Evolutionary conservation across 495 filamentous ascomycete species (phyloP).

Genomic region (Penicillium salamii): DNA sequence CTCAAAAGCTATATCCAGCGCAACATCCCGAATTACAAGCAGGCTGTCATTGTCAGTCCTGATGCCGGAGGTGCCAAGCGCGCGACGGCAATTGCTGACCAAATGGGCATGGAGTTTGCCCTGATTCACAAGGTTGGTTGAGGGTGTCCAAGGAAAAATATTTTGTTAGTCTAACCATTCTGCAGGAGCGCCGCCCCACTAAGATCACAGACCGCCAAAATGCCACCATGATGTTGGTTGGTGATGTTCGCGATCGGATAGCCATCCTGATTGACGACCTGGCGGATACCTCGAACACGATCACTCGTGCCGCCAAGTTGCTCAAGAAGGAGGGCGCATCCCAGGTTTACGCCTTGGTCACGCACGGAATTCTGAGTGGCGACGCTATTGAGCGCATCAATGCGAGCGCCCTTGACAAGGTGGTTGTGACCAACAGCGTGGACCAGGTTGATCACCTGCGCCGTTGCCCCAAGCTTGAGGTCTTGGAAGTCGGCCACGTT

Average conservation of each 20-base stretch:
- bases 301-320: constrained; percentile 94
- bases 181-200: constrained; percentile 91
- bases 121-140: constrained; percentile 90
- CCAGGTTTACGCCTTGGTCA: constrained; percentile 84
- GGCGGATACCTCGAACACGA: constrained; percentile 93
- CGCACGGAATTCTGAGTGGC: constrained; percentile 90
- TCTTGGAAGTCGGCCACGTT: constrained; percentile 85
- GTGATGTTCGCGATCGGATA: constrained; percentile 75
- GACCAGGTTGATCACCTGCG: constrained; percentile 78
- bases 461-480: constrained; percentile 80
- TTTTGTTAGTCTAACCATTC: not conserved
- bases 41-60: constrained; percentile 90
- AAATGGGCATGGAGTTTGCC: constrained; percentile 87
- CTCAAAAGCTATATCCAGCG: constrained; percentile 87
- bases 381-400: constrained; percentile 95
- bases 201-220: constrained; percentile 91
- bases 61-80: constrained; percentile 96
- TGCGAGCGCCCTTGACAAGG: constrained; percentile 80
- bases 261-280: constrained; percentile 93
- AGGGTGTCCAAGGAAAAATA: constrained; percentile 12
- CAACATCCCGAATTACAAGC: constrained; percentile 79
- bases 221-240: constrained; percentile 98
- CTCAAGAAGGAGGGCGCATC: constrained; percentile 91
- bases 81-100: constrained; percentile 94
- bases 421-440: constrained; percentile 92